Conservation (phyloP, 441 rosid genomes). For the Gossypium davidsonii region DNA sequence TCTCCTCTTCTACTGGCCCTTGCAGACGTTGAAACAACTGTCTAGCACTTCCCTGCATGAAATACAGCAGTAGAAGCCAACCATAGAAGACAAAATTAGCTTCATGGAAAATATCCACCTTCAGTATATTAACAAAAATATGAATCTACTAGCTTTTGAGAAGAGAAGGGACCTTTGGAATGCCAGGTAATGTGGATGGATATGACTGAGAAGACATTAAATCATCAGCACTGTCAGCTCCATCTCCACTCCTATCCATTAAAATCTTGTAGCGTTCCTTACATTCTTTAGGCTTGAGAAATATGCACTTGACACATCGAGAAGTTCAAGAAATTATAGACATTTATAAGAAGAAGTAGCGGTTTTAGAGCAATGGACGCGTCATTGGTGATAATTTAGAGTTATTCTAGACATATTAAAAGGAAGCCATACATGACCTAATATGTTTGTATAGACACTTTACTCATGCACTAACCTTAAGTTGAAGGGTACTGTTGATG, state of each 20-base stretch:
- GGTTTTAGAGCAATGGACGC: not conserved
- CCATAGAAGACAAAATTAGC: conserved; percentile 21
- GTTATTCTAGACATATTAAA: not conserved
- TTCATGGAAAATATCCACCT: conserved; percentile 10
- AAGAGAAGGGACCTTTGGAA: conserved; percentile 63
- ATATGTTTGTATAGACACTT: conserved; percentile 3
- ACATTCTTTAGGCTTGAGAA: conserved; percentile 87
- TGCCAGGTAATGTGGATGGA: conserved; percentile 98
- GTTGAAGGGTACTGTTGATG: conserved; percentile 76
- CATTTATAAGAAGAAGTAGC: conserved; percentile 1
- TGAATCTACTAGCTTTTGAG: not conserved
- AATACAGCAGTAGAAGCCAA: conserved; percentile 23
- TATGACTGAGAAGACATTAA: conserved; percentile 94
- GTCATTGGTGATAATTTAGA: not conserved
- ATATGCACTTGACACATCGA: conserved; percentile 56
- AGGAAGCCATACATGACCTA: not conserved
- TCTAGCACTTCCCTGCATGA: conserved; percentile 93
- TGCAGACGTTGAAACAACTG: conserved; percentile 95
- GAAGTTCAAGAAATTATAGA: conserved; percentile 1
- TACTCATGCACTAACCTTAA: conserved; percentile 51
- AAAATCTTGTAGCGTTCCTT: conserved; percentile 91
- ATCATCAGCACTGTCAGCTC: conserved; percentile 98
- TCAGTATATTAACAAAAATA: conserved; percentile 6
- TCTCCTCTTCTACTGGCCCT: conserved; percentile 97
- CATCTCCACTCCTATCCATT: conserved; percentile 91